Percentiles rank a stretch among this genome's conserved stretches.
Conservation (phyloP, 2,329 filamentous ascomycete species). For the Claviceps maximensis region DNA sequence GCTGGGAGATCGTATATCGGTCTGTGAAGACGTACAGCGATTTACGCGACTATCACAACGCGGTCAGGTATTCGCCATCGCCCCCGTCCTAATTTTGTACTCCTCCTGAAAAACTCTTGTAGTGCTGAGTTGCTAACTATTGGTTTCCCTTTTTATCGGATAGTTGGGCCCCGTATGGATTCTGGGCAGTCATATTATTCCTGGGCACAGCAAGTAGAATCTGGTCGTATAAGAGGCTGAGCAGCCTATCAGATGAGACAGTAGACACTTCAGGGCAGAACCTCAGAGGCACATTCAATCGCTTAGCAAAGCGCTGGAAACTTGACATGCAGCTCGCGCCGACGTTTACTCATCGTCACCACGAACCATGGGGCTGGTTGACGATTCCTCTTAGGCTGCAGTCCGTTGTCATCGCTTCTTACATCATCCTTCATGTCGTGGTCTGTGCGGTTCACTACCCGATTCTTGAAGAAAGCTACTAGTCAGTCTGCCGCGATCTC, state of each 20-base stretch:
- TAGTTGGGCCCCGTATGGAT: not conserved
- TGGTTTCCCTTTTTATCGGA: not conserved
- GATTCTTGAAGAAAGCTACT: slow-evolving; percentile 18
- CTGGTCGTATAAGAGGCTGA: not conserved
- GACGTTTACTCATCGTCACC: not conserved
- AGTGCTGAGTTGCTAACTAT: not conserved
- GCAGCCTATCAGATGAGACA: not conserved
- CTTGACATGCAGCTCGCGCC: not conserved
- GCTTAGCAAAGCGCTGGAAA: not conserved
- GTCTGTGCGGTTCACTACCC: slow-evolving; percentile 17
- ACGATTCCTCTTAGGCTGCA: not conserved
- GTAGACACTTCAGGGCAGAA: not conserved
- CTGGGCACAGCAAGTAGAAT: not conserved
- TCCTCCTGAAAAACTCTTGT: not conserved
- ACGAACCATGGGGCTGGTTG: not conserved
- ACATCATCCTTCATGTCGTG: slow-evolving; percentile 19
- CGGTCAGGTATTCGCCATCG: slow-evolving; percentile 2
- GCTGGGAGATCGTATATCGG: slow-evolving; percentile 6
- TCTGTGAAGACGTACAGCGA: slow-evolving; percentile 3
- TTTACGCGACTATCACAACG: slow-evolving; percentile 4
- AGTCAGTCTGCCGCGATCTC: slow-evolving; percentile 10
- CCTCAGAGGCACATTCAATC: not conserved
- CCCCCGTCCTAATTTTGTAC: not conserved
- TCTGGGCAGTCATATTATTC: not conserved
- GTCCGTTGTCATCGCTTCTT: slow-evolving; percentile 14